These are phyloP conservation scores for Myriosclerotinia scirpicola DNA, from an alignment of 2,329 filamentous ascomycete genomes.

Conservation along the genomic window DNA sequence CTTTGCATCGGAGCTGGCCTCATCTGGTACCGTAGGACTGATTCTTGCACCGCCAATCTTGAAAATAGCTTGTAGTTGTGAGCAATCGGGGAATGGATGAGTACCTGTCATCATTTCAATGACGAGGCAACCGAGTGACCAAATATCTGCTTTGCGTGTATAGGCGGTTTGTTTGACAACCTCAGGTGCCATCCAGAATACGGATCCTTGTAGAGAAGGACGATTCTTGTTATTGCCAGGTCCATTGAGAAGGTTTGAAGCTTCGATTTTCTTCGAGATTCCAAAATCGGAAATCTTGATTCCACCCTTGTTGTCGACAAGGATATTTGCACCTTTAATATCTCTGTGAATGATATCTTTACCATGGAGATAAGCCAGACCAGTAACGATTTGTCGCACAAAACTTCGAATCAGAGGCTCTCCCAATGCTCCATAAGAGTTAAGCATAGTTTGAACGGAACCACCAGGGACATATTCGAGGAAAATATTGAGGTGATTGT, in stretches of 20 bases:
- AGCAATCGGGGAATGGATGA: conserved; percentile 95
- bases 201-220: conserved; percentile 88
- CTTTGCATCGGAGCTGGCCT: conserved; percentile 79
- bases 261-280: conserved; percentile 96
- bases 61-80: conserved; percentile 96
- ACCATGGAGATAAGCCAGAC: conserved; percentile 89
- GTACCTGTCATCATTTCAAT: conserved; percentile 99
- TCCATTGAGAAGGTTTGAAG: conserved; percentile 74
- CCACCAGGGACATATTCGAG: conserved; percentile 97
- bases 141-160: conserved; percentile 97
- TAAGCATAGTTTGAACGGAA: conserved; percentile 96
- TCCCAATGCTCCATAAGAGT: conserved; percentile 92
- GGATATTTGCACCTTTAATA: conserved; percentile 98
- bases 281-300: conserved; percentile 99
- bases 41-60: conserved; percentile 91
- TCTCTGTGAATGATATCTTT: conserved; percentile 97
- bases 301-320: conserved; percentile 97
- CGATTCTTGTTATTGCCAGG: conserved; percentile 67
- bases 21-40: conserved; percentile 82
- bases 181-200: conserved; percentile 99
- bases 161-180: conserved; percentile 98
- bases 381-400: conserved; percentile 90
- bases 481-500: conserved; percentile 97
- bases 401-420: conserved; percentile 96
- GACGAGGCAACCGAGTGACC: conserved; percentile 93